These are phyloP conservation scores for Collybiopsis luxurians DNA, from an alignment of 768 basidiomycete species.

Conservation along the genomic window DNA sequence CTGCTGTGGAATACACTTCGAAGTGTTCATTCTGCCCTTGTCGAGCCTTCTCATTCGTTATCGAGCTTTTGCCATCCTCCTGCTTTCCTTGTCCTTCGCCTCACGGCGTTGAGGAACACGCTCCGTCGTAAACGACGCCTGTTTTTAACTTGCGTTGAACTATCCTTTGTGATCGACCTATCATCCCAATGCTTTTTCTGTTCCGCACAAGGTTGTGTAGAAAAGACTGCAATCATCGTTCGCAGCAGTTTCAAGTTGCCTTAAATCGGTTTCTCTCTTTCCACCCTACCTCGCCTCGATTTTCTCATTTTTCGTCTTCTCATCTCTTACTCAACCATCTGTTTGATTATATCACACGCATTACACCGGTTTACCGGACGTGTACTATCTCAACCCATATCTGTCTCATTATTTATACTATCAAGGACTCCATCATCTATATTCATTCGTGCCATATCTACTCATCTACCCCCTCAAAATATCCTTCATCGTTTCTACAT, in stretches of 20 bases:
- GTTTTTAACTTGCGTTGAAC: not conserved
- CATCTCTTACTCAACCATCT: slow-evolving; percentile 9
- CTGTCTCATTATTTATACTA: slow-evolving; percentile 16
- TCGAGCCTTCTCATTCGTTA: slow-evolving; percentile 6
- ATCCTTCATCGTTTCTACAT: not conserved
- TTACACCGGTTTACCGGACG: slow-evolving; percentile 10
- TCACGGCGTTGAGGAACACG: not conserved
- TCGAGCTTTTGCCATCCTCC: not conserved
- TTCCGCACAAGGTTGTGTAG: not conserved
- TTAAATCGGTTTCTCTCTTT: not conserved
- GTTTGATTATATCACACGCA: slow-evolving; percentile 10
- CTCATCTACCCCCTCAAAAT: not conserved
- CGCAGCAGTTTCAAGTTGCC: too few species aligned
- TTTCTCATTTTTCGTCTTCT: not conserved
- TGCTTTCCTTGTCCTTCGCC: not conserved
- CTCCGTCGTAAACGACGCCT: not conserved
- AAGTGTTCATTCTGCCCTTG: slow-evolving; percentile 2
- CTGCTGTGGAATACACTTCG: not conserved
- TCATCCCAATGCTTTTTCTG: not conserved
- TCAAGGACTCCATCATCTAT: slow-evolving; percentile 8
- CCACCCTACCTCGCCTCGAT: not conserved
- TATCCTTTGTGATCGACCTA: not conserved
- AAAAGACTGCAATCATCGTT: too few species aligned
- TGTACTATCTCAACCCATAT: slow-evolving; percentile 8
- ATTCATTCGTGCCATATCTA: not conserved